phyloP scores from a whole-genome alignment of 441 rosid species.

The Aquilaria agallochum region DNA sequence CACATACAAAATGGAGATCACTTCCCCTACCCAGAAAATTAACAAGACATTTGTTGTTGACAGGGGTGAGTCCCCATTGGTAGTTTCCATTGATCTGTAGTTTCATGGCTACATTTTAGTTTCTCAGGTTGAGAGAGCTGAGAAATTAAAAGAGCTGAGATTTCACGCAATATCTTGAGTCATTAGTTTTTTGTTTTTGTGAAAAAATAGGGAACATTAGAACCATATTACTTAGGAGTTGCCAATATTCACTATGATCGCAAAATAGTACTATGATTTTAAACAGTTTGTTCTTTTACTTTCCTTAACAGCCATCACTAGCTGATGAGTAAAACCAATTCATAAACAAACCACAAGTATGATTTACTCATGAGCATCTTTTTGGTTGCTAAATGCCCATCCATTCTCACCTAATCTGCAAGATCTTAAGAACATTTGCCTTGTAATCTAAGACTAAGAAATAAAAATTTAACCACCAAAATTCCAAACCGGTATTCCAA shows the following conservation, averaged over 20 bases:
- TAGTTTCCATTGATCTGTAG: slow-evolving; percentile 33
- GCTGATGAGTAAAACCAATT: too few relatives aligned
- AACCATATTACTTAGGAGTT: too few relatives aligned
- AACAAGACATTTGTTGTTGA: slow-evolving; percentile 45
- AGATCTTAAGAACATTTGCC: slow-evolving; percentile 9
- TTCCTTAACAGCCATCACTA: neutral
- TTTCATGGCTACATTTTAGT: neutral
- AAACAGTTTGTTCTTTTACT: neutral
- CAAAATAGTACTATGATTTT: neutral
- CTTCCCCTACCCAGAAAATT: slow-evolving; percentile 25
- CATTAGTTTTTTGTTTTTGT: too few relatives aligned
- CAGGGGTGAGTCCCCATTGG: slow-evolving; percentile 40
- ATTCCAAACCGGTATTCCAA: neutral
- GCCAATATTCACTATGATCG: neutral
- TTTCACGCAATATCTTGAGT: neutral
- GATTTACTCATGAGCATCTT: neutral
- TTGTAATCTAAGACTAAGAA: slow-evolving; percentile 27
- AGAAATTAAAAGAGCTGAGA: neutral
- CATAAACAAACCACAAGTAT: too few relatives aligned
- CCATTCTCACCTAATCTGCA: slow-evolving; percentile 24
- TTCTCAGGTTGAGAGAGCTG: neutral
- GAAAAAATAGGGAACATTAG: neutral
- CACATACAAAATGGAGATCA: slow-evolving; percentile 49
- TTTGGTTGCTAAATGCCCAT: slow-evolving; percentile 13
- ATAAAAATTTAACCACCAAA: slow-evolving; percentile 4